A percentile compares a stretch with the other conserved stretches of the same genome.
Conservation (phyloP, 2,329 filamentous ascomycete genomes). For the Colletotrichum trifolii region DNA sequence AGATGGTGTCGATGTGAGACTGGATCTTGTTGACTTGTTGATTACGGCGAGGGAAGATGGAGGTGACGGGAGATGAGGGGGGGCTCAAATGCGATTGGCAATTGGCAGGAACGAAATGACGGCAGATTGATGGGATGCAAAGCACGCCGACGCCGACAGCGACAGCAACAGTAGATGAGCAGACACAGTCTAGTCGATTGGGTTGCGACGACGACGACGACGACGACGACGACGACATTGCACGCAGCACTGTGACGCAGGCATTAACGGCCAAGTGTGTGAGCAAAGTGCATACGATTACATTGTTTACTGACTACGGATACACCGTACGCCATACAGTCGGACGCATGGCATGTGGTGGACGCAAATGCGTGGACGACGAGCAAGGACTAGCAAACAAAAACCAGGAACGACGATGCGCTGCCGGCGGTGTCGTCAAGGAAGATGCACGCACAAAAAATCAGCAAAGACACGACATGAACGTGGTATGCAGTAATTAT, state of each 20-base stretch:
- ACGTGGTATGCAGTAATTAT: not conserved
- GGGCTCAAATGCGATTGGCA: slow-evolving; percentile 18
- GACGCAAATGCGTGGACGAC: no score
- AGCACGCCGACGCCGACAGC: not conserved
- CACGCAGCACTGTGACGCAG: no score
- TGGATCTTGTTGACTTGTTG: not conserved
- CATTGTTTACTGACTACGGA: no score
- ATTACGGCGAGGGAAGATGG: slow-evolving; percentile 5
- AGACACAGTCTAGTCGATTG: slow-evolving; percentile 12
- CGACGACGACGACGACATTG: not conserved
- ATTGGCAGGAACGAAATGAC: slow-evolving; percentile 34
- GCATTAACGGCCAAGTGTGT: no score
- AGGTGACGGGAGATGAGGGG: slow-evolving; percentile 30
- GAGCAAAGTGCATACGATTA: no score
- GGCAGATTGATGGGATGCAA: slow-evolving; percentile 32
- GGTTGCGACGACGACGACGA: not conserved
- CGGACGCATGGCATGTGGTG: no score
- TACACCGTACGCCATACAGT: no score
- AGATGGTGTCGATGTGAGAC: not conserved
- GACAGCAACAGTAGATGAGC: slow-evolving; percentile 31
- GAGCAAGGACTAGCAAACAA: slow-evolving; percentile 25
- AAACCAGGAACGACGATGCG: slow-evolving; percentile 36
- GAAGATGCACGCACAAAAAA: slow-evolving; percentile 1
- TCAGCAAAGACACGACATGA: slow-evolving; percentile 13
- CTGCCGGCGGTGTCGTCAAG: slow-evolving; percentile 34